Conservation (phyloP, 148 eudicot genomes). For the Vaccinium corymbosum region DNA sequence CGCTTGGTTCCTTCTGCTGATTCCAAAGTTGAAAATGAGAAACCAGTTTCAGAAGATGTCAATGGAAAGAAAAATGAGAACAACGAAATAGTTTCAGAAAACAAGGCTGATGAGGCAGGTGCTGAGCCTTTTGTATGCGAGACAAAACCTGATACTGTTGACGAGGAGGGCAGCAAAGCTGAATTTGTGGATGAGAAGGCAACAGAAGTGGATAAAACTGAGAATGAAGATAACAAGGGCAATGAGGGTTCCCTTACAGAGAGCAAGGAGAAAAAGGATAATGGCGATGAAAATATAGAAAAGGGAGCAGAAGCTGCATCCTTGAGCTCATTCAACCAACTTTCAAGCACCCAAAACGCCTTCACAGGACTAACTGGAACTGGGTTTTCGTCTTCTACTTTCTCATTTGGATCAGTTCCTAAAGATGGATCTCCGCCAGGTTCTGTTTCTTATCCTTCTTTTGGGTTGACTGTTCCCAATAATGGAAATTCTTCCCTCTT, state of each 20-base stretch:
- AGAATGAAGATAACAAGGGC: conserved; percentile 25
- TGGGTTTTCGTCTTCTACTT: conserved; percentile 74
- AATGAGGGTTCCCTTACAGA: conserved; percentile 21
- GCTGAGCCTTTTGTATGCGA: conserved; percentile 24
- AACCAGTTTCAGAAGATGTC: conserved; percentile 27
- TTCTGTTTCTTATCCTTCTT: conserved; percentile 28
- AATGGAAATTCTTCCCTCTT: conserved; percentile 61
- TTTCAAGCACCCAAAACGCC: conserved; percentile 86
- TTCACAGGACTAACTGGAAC: conserved; percentile 79
- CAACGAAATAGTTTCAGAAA: conserved; percentile 31
- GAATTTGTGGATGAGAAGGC: conserved; percentile 25
- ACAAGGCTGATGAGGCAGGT: conserved; percentile 25
- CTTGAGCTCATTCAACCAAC: conserved; percentile 74
- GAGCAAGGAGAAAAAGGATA: conserved; percentile 32
- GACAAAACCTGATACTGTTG: conserved; percentile 17
- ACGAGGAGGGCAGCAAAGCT: conserved; percentile 20
- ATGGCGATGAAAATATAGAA: conserved; percentile 25
- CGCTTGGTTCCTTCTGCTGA: conserved; percentile 56
- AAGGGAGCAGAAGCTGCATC: conserved; percentile 36
- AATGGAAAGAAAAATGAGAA: conserved; percentile 30
- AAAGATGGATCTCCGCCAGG: conserved; percentile 48
- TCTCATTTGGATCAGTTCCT: conserved; percentile 62
- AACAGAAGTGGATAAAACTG: conserved; percentile 30
- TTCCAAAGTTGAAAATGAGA: conserved; percentile 27
- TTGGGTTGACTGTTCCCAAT: conserved; percentile 48